A percentile compares a stretch with the other conserved stretches of the same genome.
These are phyloP conservation scores for Orbilia javanica DNA, from an alignment of 2,329 filamentous ascomycete species.

Conservation along the genomic window DNA sequence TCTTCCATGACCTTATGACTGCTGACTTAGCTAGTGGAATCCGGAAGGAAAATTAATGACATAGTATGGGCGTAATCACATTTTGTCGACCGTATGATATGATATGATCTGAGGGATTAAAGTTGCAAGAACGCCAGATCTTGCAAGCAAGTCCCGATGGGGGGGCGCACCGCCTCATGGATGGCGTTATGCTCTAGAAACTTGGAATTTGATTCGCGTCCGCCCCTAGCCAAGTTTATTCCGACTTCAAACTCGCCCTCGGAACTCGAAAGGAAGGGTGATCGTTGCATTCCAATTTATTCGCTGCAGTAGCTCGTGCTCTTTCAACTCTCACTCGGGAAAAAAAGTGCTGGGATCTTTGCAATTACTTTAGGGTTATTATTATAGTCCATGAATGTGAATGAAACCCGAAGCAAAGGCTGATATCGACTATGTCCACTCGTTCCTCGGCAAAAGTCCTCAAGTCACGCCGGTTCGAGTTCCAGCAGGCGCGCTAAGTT, in stretches of 20 bases:
- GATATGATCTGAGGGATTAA: slow-evolving; percentile 38
- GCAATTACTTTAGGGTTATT: neutral
- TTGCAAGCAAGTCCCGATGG: slow-evolving; percentile 42
- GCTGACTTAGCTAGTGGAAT: slow-evolving; percentile 35
- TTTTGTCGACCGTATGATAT: slow-evolving; percentile 53
- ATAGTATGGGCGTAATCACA: slow-evolving; percentile 56
- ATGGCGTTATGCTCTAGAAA: slow-evolving; percentile 54
- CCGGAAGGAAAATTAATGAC: slow-evolving; percentile 47
- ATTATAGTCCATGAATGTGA: slow-evolving; percentile 16
- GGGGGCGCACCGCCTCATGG: slow-evolving; percentile 39
- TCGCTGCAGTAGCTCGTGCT: slow-evolving; percentile 18
- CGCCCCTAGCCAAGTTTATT: slow-evolving; percentile 49
- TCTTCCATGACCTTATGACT: slow-evolving; percentile 51
- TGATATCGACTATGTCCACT: slow-evolving; percentile 12
- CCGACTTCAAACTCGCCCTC: slow-evolving; percentile 20
- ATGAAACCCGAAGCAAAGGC: slow-evolving; percentile 26
- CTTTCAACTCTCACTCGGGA: slow-evolving; percentile 11
- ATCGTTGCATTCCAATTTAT: slow-evolving; percentile 53
- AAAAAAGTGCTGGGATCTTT: slow-evolving; percentile 7
- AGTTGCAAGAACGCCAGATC: slow-evolving; percentile 41
- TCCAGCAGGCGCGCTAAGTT: slow-evolving; percentile 59
- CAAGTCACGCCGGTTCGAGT: slow-evolving; percentile 52
- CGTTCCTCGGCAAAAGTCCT: slow-evolving; percentile 51
- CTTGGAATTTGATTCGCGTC: slow-evolving; percentile 48
- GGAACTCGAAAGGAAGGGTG: slow-evolving; percentile 22